Conservation (phyloP, 495 filamentous ascomycete species). For the Trichoderma orchidacearum region DNA sequence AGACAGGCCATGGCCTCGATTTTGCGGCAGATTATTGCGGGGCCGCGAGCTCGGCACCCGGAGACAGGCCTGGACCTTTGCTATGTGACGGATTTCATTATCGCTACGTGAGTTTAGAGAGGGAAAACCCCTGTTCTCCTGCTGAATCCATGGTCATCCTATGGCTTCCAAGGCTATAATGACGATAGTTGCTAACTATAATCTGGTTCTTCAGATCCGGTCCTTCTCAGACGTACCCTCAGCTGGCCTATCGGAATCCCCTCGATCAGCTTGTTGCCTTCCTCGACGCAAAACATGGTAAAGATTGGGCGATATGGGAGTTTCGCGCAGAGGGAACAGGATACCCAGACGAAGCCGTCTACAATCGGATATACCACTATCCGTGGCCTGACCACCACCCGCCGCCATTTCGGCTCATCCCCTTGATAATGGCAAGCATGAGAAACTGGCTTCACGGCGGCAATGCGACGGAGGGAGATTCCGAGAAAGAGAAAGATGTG, state of each 20-base stretch:
- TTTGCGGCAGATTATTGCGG: slow-evolving; percentile 48
- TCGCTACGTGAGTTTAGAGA: slow-evolving; percentile 41
- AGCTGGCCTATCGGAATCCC: slow-evolving; percentile 85
- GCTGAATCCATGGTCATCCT: slow-evolving; percentile 1
- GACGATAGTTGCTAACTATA: too few relatives aligned
- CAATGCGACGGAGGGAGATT: slow-evolving; percentile 17
- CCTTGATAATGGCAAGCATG: slow-evolving; percentile 82
- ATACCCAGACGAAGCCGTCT: slow-evolving; percentile 82
- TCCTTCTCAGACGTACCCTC: slow-evolving; percentile 74
- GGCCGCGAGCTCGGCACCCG: slow-evolving; percentile 66
- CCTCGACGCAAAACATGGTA: slow-evolving; percentile 70
- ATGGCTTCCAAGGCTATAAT: too few relatives aligned
- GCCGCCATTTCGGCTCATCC: slow-evolving; percentile 79
- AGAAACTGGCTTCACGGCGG: slow-evolving; percentile 62
- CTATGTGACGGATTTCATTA: slow-evolving; percentile 76
- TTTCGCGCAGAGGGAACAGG: slow-evolving; percentile 94
- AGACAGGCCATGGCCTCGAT: slow-evolving; percentile 31
- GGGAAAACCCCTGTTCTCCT: neutral
- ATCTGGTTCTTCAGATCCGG: slow-evolving; percentile 42
- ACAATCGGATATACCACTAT: slow-evolving; percentile 70
- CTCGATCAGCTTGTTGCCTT: slow-evolving; percentile 72
- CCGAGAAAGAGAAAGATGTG: neutral
- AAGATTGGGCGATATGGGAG: slow-evolving; percentile 89
- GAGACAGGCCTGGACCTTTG: slow-evolving; percentile 88
- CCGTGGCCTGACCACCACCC: slow-evolving; percentile 97